phyloP scores from a whole-genome alignment of 805 yeast genomes.

The Ogataea sp. region DNA sequence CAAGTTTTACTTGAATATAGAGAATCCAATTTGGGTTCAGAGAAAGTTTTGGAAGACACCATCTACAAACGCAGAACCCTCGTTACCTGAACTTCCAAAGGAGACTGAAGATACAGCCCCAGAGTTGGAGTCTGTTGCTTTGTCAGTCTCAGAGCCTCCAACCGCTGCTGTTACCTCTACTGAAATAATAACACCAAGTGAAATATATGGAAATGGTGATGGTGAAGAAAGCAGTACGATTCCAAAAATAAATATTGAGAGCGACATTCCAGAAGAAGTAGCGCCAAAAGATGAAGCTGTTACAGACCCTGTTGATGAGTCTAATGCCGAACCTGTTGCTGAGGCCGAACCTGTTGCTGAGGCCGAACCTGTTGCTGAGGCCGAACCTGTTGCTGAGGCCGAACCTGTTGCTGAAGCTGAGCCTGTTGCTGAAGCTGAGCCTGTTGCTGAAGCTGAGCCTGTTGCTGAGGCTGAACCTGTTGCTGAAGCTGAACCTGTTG shows the following conservation, averaged over 20 bases:
- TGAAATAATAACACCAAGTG: conserved; percentile 2
- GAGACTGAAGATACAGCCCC: conserved; percentile 1
- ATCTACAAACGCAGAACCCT: too few species aligned
- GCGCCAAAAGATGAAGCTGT: conserved; percentile 5
- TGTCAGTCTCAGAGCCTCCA: too few species aligned
- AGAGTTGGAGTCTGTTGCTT: too few species aligned
- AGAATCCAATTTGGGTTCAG: conserved; percentile 31
- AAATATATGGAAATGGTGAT: background rate
- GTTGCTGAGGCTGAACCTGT: background rate
- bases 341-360: too few species aligned
- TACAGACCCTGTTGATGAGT: background rate
- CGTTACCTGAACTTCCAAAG: conserved; percentile 11
- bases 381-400: background rate
- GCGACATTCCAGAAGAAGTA: conserved; percentile 2
- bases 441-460: too few species aligned
- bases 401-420: too few species aligned
- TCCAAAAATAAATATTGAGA: background rate
- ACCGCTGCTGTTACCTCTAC: conserved; percentile 15
- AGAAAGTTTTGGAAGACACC: conserved; percentile 32
- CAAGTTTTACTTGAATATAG: conserved; percentile 64
- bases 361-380: too few species aligned
- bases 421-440: background rate
- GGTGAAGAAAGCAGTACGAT: too few species aligned
- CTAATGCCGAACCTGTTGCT: too few species aligned
- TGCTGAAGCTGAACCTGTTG: conserved; percentile 1